Percentiles rank a stretch among this genome's conserved stretches.
Evolutionary conservation across 345 rosid species (phyloP).

Genomic region (Citrus glauca): DNA sequence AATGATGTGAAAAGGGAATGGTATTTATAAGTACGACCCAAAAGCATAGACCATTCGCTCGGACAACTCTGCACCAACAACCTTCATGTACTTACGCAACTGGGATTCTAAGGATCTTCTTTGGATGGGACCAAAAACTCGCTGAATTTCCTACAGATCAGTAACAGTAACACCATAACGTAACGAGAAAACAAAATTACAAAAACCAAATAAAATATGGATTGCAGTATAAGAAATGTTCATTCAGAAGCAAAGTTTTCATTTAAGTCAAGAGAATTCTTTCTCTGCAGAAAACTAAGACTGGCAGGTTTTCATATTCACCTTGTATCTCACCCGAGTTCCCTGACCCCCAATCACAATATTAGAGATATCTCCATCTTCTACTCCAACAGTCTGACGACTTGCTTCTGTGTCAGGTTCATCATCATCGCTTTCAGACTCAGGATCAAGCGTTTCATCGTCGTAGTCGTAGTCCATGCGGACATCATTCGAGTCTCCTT

Average conservation of each 20-base stretch:
- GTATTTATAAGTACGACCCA: slow-evolving; percentile 21
- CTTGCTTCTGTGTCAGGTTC: slow-evolving; percentile 30
- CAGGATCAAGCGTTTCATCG: slow-evolving; percentile 43
- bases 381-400: slow-evolving; percentile 20
- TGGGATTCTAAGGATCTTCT: slow-evolving; percentile 48
- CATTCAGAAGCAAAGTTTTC: background rate
- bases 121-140: slow-evolving; percentile 27
- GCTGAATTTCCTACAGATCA: slow-evolving; percentile 43
- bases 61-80: slow-evolving; percentile 64
- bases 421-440: slow-evolving; percentile 47
- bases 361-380: slow-evolving; percentile 39
- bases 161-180: slow-evolving; percentile 2
- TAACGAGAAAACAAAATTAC: slow-evolving; percentile 13
- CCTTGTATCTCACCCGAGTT: slow-evolving; percentile 65
- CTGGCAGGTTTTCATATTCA: slow-evolving; percentile 12
- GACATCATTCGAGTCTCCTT: slow-evolving; percentile 34
- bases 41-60: slow-evolving; percentile 66
- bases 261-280: background rate
- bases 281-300: background rate
- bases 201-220: background rate
- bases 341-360: slow-evolving; percentile 43
- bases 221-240: background rate
- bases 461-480: slow-evolving; percentile 37
- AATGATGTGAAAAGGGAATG: background rate
- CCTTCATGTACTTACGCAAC: slow-evolving; percentile 50